Percentiles rank a stretch among this genome's conserved stretches.
phyloP scores from a whole-genome alignment of 768 basidiomycete species.

The Phanerodontia chrysosporium region DNA sequence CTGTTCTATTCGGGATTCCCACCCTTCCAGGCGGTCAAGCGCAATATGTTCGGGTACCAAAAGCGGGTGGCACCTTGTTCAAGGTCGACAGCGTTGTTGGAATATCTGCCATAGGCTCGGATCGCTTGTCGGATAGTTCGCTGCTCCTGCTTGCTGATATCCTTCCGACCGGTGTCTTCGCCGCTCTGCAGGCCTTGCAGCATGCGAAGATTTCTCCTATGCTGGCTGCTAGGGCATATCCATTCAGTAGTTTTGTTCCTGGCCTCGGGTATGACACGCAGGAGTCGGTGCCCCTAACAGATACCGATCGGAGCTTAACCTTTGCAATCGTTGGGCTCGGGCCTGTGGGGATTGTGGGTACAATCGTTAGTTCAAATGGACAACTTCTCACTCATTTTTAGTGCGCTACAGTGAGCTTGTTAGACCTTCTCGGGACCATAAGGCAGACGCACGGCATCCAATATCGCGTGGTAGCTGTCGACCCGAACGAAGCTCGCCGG shows the following conservation, averaged over 20 bases:
- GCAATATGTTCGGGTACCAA: conserved; percentile 75
- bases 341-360: conserved; percentile 64
- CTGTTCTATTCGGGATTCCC: conserved; percentile 63
- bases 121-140: conserved; percentile 46
- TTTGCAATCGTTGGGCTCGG: conserved; percentile 73
- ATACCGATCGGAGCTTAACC: conserved; percentile 49
- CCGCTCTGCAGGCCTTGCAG: conserved; percentile 64
- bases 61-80: conserved; percentile 75
- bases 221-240: conserved; percentile 57
- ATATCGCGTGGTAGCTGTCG: conserved; percentile 61
- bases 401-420: conserved; percentile 61
- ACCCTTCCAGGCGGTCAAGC: conserved; percentile 71
- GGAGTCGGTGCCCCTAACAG: conserved; percentile 26
- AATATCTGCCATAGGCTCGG: neutral
- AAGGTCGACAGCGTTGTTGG: conserved; percentile 36
- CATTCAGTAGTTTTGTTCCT: conserved; percentile 23
- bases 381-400: no score
- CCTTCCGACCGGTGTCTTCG: conserved; percentile 76
- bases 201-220: conserved; percentile 68
- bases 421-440: conserved; percentile 52
- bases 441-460: conserved; percentile 25
- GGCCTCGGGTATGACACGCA: neutral
- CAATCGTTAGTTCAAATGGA: no score
- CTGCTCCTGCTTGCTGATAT: conserved; percentile 74
- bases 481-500: conserved; percentile 52